A percentile compares a stretch with the other conserved stretches of the same genome.
Evolutionary conservation across 2,329 filamentous ascomycete genomes (phyloP).

Genomic region (Fusarium marasasianum): DNA sequence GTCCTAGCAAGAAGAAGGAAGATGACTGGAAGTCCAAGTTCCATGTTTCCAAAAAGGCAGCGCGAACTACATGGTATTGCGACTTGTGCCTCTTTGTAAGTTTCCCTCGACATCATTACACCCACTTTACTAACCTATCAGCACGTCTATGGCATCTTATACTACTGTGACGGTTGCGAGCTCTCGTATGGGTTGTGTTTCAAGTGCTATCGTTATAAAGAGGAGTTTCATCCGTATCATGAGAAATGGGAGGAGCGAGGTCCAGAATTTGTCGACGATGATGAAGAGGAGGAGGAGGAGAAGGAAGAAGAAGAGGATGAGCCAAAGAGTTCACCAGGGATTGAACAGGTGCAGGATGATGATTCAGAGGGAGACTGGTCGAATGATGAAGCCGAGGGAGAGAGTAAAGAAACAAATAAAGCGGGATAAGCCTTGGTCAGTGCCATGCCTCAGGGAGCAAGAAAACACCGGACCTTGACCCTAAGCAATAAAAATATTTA

Average conservation of each 20-base stretch:
- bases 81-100: background rate
- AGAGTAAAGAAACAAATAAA: background rate
- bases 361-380: background rate
- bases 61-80: background rate
- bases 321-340: background rate
- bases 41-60: background rate
- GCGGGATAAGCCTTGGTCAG: rapidly evolving
- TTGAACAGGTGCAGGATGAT: background rate
- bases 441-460: background rate
- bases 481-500: too few relatives aligned
- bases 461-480: too few relatives aligned
- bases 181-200: background rate
- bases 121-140: background rate
- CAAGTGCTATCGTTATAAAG: background rate
- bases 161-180: background rate
- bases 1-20: background rate
- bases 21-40: background rate
- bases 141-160: background rate
- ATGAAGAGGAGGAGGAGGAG: background rate
- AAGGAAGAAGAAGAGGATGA: background rate
- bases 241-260: background rate
- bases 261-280: background rate
- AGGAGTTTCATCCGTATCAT: background rate
- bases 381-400: background rate
- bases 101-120: rapidly evolving